Base-by-base conservation (phyloP, 2,329 filamentous ascomycete genomes). In the Coniochaeta sp. region DNA sequence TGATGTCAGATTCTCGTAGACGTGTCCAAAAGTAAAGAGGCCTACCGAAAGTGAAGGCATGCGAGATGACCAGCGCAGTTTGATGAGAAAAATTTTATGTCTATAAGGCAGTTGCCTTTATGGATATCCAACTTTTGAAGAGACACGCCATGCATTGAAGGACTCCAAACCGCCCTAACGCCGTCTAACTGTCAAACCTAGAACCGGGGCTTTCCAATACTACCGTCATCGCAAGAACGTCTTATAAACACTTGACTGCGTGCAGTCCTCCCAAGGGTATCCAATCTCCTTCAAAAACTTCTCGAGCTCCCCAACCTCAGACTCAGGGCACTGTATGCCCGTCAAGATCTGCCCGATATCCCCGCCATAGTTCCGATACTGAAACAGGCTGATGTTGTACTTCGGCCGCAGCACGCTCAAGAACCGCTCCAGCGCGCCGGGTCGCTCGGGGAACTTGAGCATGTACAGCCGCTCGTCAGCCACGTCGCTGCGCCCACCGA, bases 381-480 rank as follows among this genome's bases (percentile, higher is more conserved):
- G 94, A 78, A 99, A 99, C n/a, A 97, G 73, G 53, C 85, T 90
- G 69, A 99, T 96, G 71, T 95, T 99, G 74, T 95, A 95, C 57
- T 87, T 86, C 1, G 91, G 88, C 40, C 88, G 85, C 51, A 99
- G 75, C 0, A 89, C 94, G 31, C 82, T 82, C 42, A 99, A 71
- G 75, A 99, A 99, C 61, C 91, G 95, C 71, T 89, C 87, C 14
- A 99, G 74, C 0, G 94, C 92, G 16, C 91, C 91, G 0, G 88
- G 90, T 38, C 94, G 79, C 73, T 99, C 94, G 1, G 94, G 94
- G 69, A 99, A 99, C 65, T 91, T 91, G 69, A 99, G 99, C 78
- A 91, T 94, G 75, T 94, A 99, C 30, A 97, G 68, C 48, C 90
- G 79, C 72, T 99, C 94, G 61, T 96, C 77, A 7, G 81, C 69